Conservation (phyloP, 106 monocot species). For the Vanilla planifolia region DNA sequence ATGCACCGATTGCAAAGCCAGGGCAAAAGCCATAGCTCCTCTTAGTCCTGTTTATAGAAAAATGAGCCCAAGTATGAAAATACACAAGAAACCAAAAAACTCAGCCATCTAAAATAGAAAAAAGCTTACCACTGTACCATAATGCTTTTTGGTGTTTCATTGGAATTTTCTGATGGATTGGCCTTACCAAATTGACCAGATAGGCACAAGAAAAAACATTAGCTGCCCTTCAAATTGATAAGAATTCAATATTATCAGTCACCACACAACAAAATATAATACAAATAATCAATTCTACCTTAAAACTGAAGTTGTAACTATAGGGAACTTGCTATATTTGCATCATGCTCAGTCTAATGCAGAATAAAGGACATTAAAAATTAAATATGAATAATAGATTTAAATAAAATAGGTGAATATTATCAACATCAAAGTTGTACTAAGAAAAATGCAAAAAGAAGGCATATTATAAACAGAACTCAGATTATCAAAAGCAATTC, state of each 20-base stretch:
- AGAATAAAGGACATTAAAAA: too few species aligned
- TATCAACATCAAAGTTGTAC: too few species aligned
- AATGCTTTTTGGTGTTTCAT: constrained; percentile 89
- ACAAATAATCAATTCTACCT: too few species aligned
- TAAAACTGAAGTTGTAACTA: too few species aligned
- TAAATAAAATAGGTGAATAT: too few species aligned
- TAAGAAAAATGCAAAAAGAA: too few species aligned
- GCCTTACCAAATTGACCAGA: constrained; percentile 84
- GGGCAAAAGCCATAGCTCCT: constrained; percentile 99
- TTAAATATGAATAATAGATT: too few species aligned
- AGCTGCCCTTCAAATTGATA: constrained; percentile 56
- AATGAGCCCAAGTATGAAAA: not conserved
- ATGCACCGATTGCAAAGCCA: constrained; percentile 94
- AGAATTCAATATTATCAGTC: not conserved
- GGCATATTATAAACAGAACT: too few species aligned
- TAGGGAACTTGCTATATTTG: too few species aligned
- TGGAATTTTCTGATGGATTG: constrained; percentile 67
- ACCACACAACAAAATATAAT: constrained; percentile 1
- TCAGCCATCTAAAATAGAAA: not conserved
- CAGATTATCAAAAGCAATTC: too few species aligned
- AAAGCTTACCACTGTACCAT: constrained; percentile 88
- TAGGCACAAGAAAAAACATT: constrained; percentile 94
- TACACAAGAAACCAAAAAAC: constrained; percentile 3
- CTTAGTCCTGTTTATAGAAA: constrained; percentile 64
- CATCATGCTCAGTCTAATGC: too few species aligned